phyloP scores from a whole-genome alignment of 169 alveolate species.

The Cryptosporidium muris region DNA sequence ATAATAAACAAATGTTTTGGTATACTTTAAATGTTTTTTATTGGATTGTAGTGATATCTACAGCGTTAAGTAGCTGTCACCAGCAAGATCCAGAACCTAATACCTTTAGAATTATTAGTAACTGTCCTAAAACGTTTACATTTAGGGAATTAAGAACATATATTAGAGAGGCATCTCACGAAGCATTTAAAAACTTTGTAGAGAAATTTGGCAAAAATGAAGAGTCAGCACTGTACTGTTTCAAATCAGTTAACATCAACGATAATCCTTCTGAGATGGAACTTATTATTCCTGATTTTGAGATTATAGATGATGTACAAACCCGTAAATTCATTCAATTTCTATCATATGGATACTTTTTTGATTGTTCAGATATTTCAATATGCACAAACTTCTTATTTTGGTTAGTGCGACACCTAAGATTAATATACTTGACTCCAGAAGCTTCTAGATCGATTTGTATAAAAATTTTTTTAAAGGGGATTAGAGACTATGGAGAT shows the following conservation, averaged over 20 bases:
- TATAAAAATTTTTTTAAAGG: constrained; percentile 16
- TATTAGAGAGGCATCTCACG: constrained; percentile 13
- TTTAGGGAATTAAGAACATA: constrained; percentile 10
- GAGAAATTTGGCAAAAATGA: constrained; percentile 40
- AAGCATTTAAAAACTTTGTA: constrained; percentile 9
- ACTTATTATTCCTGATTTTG: constrained; percentile 31
- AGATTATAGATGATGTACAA: not conserved
- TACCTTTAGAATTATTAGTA: constrained; percentile 6
- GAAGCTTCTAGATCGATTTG: not conserved
- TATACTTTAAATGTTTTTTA: too few species aligned
- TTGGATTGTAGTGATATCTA: too few species aligned
- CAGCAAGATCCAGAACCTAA: too few species aligned
- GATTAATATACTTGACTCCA: constrained; percentile 8
- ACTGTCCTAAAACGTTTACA: constrained; percentile 53
- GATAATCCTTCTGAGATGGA: not conserved
- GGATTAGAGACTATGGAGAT: constrained; percentile 5
- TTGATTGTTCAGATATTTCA: constrained; percentile 40
- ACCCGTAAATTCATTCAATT: constrained; percentile 5
- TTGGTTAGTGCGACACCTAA: constrained; percentile 45
- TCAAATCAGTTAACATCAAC: not conserved
- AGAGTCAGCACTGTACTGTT: constrained; percentile 10
- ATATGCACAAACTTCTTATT: constrained; percentile 40
- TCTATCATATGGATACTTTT: constrained; percentile 29
- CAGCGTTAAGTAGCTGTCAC: too few species aligned
- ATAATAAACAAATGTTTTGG: too few species aligned